These are phyloP conservation scores for Parastagonospora avenae DNA, from an alignment of 2,329 filamentous ascomycete genomes.

Conservation along the genomic window DNA sequence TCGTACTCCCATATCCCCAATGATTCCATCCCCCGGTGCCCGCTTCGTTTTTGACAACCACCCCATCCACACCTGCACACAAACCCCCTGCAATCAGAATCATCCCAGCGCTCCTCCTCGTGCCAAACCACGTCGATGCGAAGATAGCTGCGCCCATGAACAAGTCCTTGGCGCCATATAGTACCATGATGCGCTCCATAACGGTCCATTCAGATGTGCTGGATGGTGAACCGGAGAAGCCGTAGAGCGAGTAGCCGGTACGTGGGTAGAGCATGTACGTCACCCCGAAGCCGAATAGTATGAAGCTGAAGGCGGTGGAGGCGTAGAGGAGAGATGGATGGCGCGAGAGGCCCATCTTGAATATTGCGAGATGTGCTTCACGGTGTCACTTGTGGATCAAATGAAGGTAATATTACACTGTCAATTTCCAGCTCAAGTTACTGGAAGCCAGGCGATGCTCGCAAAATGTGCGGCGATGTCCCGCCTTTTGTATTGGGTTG, in stretches of 20 bases:
- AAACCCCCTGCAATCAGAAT: slow-evolving; percentile 49
- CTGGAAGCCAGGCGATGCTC: too few relatives aligned
- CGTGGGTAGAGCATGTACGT: slow-evolving; percentile 48
- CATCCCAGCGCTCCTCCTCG: slow-evolving; percentile 49
- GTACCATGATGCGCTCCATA: slow-evolving; percentile 52
- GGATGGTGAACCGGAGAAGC: slow-evolving; percentile 34
- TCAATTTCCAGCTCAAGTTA: too few relatives aligned
- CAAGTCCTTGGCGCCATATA: slow-evolving; percentile 58
- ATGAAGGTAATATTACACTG: too few relatives aligned
- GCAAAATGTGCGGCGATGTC: too few relatives aligned
- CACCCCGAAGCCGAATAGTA: slow-evolving; percentile 46
- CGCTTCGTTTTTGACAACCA: slow-evolving; percentile 42
- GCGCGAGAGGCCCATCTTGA: slow-evolving; percentile 11
- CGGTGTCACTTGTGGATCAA: too few relatives aligned
- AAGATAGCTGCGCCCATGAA: slow-evolving; percentile 55
- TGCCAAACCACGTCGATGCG: slow-evolving; percentile 47
- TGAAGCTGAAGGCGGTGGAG: slow-evolving; percentile 28
- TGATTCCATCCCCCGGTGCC: slow-evolving; percentile 56
- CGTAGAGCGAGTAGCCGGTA: slow-evolving; percentile 46
- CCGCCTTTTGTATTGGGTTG: too few relatives aligned
- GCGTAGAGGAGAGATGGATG: slow-evolving; percentile 15
- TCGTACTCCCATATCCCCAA: slow-evolving; percentile 51
- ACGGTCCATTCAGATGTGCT: slow-evolving; percentile 42
- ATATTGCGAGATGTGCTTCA: background rate
- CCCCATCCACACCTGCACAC: slow-evolving; percentile 55